phyloP scores from a whole-genome alignment of 352 stramenopile genomes.

The Thraustochytrium sp. region DNA sequence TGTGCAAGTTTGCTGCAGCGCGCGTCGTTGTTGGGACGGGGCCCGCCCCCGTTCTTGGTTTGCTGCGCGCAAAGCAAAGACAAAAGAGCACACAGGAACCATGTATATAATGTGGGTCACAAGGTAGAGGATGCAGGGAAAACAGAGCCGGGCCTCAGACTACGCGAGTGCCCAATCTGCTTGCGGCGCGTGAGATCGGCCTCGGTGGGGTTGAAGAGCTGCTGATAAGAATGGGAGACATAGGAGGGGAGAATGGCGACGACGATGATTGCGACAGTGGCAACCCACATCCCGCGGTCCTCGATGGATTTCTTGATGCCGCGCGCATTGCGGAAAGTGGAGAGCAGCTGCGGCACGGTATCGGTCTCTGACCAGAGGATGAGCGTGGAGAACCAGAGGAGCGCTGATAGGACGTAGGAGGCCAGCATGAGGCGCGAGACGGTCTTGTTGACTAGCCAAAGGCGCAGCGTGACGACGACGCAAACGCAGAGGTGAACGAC shows the following conservation, averaged over 20 bases:
- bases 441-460: conserved; percentile 18
- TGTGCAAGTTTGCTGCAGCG: too few species aligned
- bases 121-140: not conserved
- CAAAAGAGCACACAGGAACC: not conserved
- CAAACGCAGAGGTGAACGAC: conserved; percentile 20
- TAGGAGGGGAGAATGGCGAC: conserved; percentile 4
- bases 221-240: not conserved
- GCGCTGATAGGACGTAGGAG: not conserved
- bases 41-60: not conserved
- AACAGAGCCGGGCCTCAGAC: not conserved
- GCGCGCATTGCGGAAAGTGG: not conserved
- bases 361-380: not conserved
- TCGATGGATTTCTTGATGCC: not conserved
- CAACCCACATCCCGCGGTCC: not conserved
- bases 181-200: not conserved
- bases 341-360: not conserved
- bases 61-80: not conserved
- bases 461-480: not conserved
- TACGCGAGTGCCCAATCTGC: not conserved
- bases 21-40: too few species aligned
- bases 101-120: not conserved
- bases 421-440: not conserved
- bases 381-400: not conserved
- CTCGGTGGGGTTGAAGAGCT: conserved; percentile 1
- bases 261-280: not conserved